Conservation (phyloP, 768 basidiomycete species). For the Sistotremastrum suecicum region DNA sequence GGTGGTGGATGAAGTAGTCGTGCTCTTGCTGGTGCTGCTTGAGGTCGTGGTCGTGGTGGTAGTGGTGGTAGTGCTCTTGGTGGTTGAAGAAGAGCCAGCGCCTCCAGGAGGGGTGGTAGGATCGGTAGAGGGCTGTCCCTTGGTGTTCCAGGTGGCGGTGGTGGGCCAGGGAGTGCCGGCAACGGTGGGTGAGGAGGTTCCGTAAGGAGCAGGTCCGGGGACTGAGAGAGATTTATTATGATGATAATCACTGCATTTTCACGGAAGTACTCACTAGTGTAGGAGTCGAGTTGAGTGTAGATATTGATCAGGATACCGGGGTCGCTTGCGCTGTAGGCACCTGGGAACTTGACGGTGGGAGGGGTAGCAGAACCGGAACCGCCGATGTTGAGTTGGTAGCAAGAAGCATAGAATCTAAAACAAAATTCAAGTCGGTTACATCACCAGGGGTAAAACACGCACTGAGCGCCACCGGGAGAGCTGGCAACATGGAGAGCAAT, state of each 20-base stretch:
- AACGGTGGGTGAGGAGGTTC: slow-evolving; percentile 23
- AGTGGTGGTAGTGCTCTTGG: background rate
- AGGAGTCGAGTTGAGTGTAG: slow-evolving; percentile 26
- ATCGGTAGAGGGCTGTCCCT: slow-evolving; percentile 29
- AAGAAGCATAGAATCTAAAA: slow-evolving; percentile 3
- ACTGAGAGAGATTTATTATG: slow-evolving; percentile 14
- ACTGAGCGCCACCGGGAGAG: slow-evolving; percentile 26
- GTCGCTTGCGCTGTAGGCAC: slow-evolving; percentile 26
- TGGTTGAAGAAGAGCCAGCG: slow-evolving; percentile 1
- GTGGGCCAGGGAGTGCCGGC: slow-evolving; percentile 30
- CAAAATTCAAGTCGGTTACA: too few species aligned
- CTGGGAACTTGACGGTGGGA: slow-evolving; percentile 27
- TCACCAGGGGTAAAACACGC: slow-evolving; percentile 3
- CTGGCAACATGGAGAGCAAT: slow-evolving; percentile 40
- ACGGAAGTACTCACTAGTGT: slow-evolving; percentile 19
- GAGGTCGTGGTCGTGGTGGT: slow-evolving; percentile 1
- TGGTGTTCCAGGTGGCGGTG: slow-evolving; percentile 37
- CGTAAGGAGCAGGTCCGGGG: slow-evolving; percentile 38
- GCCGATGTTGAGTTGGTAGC: slow-evolving; percentile 17
- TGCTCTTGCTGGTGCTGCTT: background rate
- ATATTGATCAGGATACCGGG: slow-evolving; percentile 35
- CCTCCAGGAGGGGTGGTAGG: slow-evolving; percentile 20
- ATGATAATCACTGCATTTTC: background rate
- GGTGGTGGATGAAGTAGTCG: slow-evolving; percentile 1
- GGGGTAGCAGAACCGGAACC: slow-evolving; percentile 23